phyloP scores from a whole-genome alignment of 495 filamentous ascomycete genomes.

The Penicillium flavigenum region DNA sequence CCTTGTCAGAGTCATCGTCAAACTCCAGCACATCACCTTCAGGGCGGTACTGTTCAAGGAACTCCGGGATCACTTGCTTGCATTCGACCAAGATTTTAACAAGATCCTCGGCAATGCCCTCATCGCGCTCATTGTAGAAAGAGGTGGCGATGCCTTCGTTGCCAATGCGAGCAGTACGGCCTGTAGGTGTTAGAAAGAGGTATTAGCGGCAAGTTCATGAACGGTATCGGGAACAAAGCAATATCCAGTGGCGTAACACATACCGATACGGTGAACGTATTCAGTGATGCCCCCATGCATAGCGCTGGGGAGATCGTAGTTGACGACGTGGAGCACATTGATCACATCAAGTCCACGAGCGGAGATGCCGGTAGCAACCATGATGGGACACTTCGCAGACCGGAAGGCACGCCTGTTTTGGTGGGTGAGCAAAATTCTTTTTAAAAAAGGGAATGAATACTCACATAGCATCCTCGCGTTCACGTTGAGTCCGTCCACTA shows the following conservation, averaged over 20 bases:
- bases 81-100: slow-evolving; percentile 80
- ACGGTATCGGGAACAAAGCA: neutral
- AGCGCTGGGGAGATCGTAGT: slow-evolving; percentile 75
- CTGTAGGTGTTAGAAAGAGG: slow-evolving; percentile 33
- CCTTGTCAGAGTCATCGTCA: slow-evolving; percentile 60
- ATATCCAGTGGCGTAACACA: slow-evolving; percentile 24
- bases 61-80: slow-evolving; percentile 75
- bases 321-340: slow-evolving; percentile 87
- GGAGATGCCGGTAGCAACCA: slow-evolving; percentile 81
- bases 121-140: slow-evolving; percentile 76
- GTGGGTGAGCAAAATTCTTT: slow-evolving; percentile 3
- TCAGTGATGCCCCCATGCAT: slow-evolving; percentile 85
- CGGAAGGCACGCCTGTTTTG: slow-evolving; percentile 75
- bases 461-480: slow-evolving; percentile 90
- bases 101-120: slow-evolving; percentile 64
- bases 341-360: slow-evolving; percentile 89
- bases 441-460: slow-evolving; percentile 28
- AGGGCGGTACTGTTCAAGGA: slow-evolving; percentile 64
- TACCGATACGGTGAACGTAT: slow-evolving; percentile 92
- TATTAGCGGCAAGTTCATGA: neutral
- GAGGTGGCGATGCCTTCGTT: slow-evolving; percentile 83
- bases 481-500: slow-evolving; percentile 78
- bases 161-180: slow-evolving; percentile 92
- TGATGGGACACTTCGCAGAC: slow-evolving; percentile 66
- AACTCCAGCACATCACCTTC: slow-evolving; percentile 53